Base-by-base conservation (phyloP, 148 eudicot species). In the Chenopodium album region DNA sequence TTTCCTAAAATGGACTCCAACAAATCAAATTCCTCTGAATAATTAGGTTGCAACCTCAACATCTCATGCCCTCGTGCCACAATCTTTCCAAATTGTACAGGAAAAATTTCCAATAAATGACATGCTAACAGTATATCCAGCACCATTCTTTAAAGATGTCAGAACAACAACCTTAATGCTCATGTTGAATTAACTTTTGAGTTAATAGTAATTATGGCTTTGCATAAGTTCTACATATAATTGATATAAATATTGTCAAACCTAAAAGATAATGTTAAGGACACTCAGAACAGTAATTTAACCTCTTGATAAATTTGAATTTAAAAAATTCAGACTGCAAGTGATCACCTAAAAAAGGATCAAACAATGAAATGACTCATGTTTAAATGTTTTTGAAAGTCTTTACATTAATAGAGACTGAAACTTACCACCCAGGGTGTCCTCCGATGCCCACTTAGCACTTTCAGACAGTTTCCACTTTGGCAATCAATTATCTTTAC, bases 391-490 rank as follows among this genome's bases (percentile, higher is more conserved):
- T 73, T 50, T 65, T 34, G 37, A 34, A 34, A 34, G 37, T 34
- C 37, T 34, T 41, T 54, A 80, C 10, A 50, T 7, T 44, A 22
- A 73, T 9, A 76, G 29, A 50, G 54, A 31, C 22, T 54, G 7
- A 82, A 47, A 52, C 95, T 90, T 85, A 95, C 98, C 98, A 95
- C 98, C 98, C 98, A 95, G 37, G 98, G 98, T n/a, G 98, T 95
- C 86, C 98, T 92, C 79, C 98, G 92, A 82, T 95, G 98, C 81
- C 98, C 98, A 79, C 88, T 87, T 73, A 93, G 86, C 85, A 95
- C 98, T 86, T 93, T 95, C 71, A 93, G 85, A 85, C 98, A 95
- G 82, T 82, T 87, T 78, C 98, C 98, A 80, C 92, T 92, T 79
- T 83, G 86, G 76, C 93, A 93, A 81, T 95, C 90, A 56, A 91